phyloP scores from a whole-genome alignment of 2,329 filamentous ascomycete species.

The Colletotrichum shisoi region DNA sequence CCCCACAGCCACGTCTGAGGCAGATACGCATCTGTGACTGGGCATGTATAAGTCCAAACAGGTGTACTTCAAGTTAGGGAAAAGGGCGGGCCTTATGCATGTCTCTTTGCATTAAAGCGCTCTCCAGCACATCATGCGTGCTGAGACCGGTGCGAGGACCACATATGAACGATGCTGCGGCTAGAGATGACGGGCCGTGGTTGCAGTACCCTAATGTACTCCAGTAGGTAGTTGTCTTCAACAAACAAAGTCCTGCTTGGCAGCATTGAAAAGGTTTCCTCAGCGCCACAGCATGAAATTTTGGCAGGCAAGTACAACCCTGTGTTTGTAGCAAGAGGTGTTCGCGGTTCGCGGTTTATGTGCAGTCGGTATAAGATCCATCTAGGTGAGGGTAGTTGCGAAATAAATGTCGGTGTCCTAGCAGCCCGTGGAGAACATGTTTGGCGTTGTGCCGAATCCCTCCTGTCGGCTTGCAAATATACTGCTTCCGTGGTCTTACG shows the following conservation, averaged over 20 bases:
- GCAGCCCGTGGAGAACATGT: background rate
- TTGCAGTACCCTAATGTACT: background rate
- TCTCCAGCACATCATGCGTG: slow-evolving; percentile 2
- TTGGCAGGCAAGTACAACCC: background rate
- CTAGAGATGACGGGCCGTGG: background rate
- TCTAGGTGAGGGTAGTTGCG: too few species aligned
- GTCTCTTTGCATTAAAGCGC: background rate
- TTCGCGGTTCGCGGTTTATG: background rate
- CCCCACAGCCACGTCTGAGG: background rate
- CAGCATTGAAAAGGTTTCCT: background rate
- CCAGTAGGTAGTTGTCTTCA: background rate
- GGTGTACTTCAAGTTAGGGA: background rate
- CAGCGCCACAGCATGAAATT: background rate
- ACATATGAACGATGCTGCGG: slow-evolving; percentile 1
- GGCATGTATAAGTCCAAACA: background rate
- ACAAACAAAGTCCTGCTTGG: background rate
- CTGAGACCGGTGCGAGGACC: slow-evolving; percentile 1
- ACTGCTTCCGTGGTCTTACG: background rate
- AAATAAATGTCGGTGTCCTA: background rate
- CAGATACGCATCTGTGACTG: background rate
- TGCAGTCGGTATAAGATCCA: background rate
- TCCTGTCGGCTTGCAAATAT: background rate
- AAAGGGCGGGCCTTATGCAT: background rate
- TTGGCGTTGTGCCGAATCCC: background rate
- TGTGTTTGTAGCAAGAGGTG: background rate